phyloP scores from a whole-genome alignment of 2,329 filamentous ascomycete species.

The Monilinia fructicola region DNA sequence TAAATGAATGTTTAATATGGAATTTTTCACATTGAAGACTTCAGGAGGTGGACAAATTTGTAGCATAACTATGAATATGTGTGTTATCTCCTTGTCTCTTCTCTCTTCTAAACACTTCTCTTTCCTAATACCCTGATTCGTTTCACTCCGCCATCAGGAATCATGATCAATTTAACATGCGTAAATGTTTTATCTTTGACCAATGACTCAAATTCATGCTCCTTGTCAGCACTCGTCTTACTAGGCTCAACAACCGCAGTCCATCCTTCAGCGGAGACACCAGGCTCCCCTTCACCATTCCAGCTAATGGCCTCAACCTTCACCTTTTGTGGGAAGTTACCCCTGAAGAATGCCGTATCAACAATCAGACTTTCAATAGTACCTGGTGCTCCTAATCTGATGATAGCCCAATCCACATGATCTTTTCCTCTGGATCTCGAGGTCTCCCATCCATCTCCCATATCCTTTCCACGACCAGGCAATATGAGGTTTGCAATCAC shows the following conservation, averaged over 20 bases:
- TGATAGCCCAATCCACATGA: conserved; percentile 79
- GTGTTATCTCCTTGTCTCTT: neutral
- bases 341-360: conserved; percentile 80
- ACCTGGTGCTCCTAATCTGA: conserved; percentile 67
- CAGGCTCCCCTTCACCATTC: conserved; percentile 55
- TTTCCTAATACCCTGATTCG: conserved; percentile 74
- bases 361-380: conserved; percentile 66
- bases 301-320: conserved; percentile 63
- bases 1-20: too few relatives aligned
- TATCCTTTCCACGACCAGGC: conserved; percentile 75
- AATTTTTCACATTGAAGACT: neutral
- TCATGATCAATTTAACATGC: conserved; percentile 81
- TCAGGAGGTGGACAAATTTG: too few relatives aligned
- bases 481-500: conserved; percentile 78
- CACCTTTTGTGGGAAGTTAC: conserved; percentile 79
- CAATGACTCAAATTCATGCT: conserved; percentile 63
- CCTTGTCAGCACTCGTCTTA: conserved; percentile 70
- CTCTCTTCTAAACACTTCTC: conserved; percentile 41
- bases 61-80: neutral
- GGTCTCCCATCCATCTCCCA: conserved; percentile 89
- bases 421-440: conserved; percentile 68
- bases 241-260: conserved; percentile 62
- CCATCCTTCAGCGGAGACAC: conserved; percentile 61
- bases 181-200: conserved; percentile 64
- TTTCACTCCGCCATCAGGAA: conserved; percentile 92